These are phyloP conservation scores for Suhomyces wounanorum DNA, from an alignment of 1,139 yeast species.

Conservation along the genomic window DNA sequence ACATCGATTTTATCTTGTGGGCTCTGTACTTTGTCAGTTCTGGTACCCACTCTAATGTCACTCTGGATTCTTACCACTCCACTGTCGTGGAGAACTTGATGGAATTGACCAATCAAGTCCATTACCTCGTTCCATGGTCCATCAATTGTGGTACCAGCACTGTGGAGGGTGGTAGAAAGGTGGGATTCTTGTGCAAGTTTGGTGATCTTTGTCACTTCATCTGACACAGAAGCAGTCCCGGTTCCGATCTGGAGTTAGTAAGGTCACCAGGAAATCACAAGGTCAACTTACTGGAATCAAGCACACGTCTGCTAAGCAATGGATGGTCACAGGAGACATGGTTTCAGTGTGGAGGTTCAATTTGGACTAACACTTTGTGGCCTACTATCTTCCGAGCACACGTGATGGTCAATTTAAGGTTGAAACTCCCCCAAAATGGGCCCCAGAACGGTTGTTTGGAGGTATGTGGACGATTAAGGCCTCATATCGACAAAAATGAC, in stretches of 20 bases:
- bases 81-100: slow-evolving; percentile 62
- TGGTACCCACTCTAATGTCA: slow-evolving; percentile 83
- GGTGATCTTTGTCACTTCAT: slow-evolving; percentile 72
- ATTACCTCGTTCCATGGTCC: slow-evolving; percentile 93
- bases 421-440: too few relatives aligned
- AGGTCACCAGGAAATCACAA: neutral
- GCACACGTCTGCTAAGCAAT: slow-evolving; percentile 81
- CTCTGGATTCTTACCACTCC: slow-evolving; percentile 81
- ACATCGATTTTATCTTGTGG: slow-evolving; percentile 67
- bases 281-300: slow-evolving; percentile 63
- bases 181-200: slow-evolving; percentile 59
- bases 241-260: slow-evolving; percentile 66
- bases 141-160: slow-evolving; percentile 89
- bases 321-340: slow-evolving; percentile 45
- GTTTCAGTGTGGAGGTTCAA: neutral
- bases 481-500: too few relatives aligned
- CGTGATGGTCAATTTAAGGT: neutral
- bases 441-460: too few relatives aligned
- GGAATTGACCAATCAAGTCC: slow-evolving; percentile 76
- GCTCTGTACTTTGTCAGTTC: slow-evolving; percentile 65
- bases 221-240: slow-evolving; percentile 72
- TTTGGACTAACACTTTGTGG: neutral
- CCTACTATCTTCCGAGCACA: neutral
- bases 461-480: too few relatives aligned
- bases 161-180: slow-evolving; percentile 70